Percentiles rank a stretch among this genome's conserved stretches.
Conservation (phyloP, 768 basidiomycete genomes). For the Rhizopogon rudus region DNA sequence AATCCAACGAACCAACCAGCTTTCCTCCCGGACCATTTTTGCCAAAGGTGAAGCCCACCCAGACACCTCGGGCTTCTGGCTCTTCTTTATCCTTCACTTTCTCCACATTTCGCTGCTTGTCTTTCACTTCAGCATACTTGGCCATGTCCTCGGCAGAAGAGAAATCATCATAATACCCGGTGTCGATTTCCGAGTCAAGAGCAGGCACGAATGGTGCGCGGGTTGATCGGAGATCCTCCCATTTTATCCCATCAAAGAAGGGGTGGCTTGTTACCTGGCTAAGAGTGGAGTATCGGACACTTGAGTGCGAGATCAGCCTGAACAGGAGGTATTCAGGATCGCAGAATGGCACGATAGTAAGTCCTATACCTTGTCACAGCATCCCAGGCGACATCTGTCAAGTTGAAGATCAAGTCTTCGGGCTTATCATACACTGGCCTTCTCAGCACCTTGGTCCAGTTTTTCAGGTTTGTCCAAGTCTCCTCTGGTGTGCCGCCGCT, state of each 20-base stretch:
- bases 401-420: conserved; percentile 95
- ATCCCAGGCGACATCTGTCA: conserved; percentile 92
- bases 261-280: conserved; percentile 69
- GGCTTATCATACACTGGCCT: conserved; percentile 93
- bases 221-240: conserved; percentile 72
- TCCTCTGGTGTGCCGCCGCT: conserved; percentile 94
- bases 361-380: conserved; percentile 72
- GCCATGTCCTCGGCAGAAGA: conserved; percentile 91
- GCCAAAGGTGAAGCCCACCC: conserved; percentile 91
- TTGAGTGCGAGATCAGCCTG: conserved; percentile 86
- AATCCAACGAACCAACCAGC: conserved; percentile 20
- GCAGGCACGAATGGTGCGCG: conserved; percentile 92
- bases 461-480: conserved; percentile 98
- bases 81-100: conserved; percentile 87
- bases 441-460: conserved; percentile 91
- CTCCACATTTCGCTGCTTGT: conserved; percentile 95
- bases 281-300: conserved; percentile 71
- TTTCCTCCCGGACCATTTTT: conserved; percentile 69
- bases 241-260: conserved; percentile 75
- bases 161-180: conserved; percentile 93
- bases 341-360: neutral
- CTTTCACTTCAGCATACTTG: conserved; percentile 97
- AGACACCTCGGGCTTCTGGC: conserved; percentile 63
- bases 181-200: conserved; percentile 90
- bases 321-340: neutral